Conservation (phyloP, 2,329 filamentous ascomycete species). For the Penicillium glabrum region DNA sequence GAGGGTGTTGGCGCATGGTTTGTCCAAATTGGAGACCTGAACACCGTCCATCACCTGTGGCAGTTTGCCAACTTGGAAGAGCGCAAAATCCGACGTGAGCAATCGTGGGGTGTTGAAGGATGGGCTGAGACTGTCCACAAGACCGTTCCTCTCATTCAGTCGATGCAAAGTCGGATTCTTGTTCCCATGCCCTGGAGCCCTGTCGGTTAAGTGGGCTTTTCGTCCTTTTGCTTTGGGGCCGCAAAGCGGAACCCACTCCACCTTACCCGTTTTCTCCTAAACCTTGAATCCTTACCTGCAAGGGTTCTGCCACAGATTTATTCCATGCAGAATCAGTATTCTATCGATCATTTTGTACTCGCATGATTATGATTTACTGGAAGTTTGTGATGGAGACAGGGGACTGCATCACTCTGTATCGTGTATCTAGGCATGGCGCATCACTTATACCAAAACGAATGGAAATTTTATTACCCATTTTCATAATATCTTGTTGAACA, state of each 20-base stretch:
- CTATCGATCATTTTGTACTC: background rate
- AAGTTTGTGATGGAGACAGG: background rate
- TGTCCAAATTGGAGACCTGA: slow-evolving; percentile 94
- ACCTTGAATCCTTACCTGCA: background rate
- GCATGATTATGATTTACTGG: background rate
- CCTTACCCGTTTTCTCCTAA: background rate
- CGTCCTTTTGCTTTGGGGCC: background rate
- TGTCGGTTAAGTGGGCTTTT: slow-evolving; percentile 61
- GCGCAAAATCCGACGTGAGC: slow-evolving; percentile 82
- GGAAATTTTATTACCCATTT: background rate
- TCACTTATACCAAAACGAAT: background rate
- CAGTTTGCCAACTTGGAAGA: slow-evolving; percentile 97
- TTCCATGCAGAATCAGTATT: background rate
- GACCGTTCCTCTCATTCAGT: slow-evolving; percentile 94
- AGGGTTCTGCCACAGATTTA: background rate
- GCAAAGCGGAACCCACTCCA: slow-evolving; percentile 1
- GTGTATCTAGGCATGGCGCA: slow-evolving; percentile 22
- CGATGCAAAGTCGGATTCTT: slow-evolving; percentile 91
- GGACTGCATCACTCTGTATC: slow-evolving; percentile 13
- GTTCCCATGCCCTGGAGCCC: slow-evolving; percentile 97
- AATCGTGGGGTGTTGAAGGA: slow-evolving; percentile 92
- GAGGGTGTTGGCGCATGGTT: slow-evolving; percentile 99
- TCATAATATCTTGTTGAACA: background rate
- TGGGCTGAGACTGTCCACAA: slow-evolving; percentile 98
- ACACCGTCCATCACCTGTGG: slow-evolving; percentile 97